phyloP scores from a whole-genome alignment of 1,284 basidiomycete species.

The Sanghuangporus baumii region DNA sequence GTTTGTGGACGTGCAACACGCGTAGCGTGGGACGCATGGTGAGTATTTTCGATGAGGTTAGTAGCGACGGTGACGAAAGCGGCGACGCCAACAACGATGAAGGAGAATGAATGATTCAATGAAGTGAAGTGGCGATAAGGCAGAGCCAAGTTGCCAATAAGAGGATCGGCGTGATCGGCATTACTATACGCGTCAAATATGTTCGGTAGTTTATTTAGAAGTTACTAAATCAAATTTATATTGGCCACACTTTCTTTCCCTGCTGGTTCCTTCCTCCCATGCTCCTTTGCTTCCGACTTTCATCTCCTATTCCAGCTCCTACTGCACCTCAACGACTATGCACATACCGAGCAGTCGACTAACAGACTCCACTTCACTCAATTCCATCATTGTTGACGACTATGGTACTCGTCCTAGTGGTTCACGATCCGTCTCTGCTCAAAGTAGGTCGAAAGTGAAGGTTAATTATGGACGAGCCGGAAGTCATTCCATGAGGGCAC shows the following conservation, averaged over 20 bases:
- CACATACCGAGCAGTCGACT: background rate
- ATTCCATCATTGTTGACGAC: conserved; percentile 8
- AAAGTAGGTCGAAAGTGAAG: background rate
- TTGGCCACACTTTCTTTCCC: background rate
- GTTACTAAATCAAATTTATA: background rate
- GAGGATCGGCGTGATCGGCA: background rate
- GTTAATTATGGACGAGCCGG: background rate
- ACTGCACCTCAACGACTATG: background rate
- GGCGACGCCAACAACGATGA: background rate
- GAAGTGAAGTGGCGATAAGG: background rate
- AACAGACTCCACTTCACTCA: conserved; percentile 20
- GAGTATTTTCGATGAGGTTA: background rate
- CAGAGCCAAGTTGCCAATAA: background rate
- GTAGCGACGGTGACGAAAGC: background rate
- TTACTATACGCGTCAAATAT: background rate
- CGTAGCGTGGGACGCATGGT: conserved; percentile 46
- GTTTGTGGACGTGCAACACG: conserved; percentile 44
- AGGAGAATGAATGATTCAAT: background rate
- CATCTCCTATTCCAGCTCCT: background rate
- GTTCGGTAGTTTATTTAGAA: background rate
- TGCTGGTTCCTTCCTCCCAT: background rate
- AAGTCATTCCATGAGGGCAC: background rate
- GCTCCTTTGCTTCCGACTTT: background rate
- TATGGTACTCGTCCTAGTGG: background rate
- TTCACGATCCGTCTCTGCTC: conserved; percentile 1